phyloP scores from a whole-genome alignment of 192 early-diverging fungal species.

The Dissophora ornata region DNA sequence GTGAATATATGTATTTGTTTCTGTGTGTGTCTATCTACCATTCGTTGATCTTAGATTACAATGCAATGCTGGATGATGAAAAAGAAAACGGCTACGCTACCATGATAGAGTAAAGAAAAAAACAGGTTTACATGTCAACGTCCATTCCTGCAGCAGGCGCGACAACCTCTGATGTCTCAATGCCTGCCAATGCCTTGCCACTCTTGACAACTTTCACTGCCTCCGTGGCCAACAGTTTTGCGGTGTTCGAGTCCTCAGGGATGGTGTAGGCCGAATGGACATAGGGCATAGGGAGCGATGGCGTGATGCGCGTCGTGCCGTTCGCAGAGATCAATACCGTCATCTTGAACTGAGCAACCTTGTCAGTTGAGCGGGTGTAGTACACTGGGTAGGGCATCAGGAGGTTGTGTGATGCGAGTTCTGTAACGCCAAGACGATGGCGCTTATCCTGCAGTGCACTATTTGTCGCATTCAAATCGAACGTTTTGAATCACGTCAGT shows the following conservation, averaged over 20 bases:
- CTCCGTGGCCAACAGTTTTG: slow-evolving; percentile 52
- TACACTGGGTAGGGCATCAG: slow-evolving; percentile 74
- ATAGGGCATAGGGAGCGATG: slow-evolving; percentile 74
- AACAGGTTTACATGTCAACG: slow-evolving; percentile 39
- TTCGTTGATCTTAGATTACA: neutral
- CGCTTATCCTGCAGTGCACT: slow-evolving; percentile 56
- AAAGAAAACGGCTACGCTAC: neutral
- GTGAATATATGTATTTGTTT: too few species aligned
- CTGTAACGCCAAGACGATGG: slow-evolving; percentile 75
- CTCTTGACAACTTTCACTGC: slow-evolving; percentile 47
- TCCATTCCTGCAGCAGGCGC: slow-evolving; percentile 51
- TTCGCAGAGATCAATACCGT: slow-evolving; percentile 72
- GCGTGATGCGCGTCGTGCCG: slow-evolving; percentile 75
- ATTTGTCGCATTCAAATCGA: neutral
- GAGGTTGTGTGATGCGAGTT: slow-evolving; percentile 71
- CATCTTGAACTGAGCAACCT: slow-evolving; percentile 79
- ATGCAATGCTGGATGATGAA: slow-evolving; percentile 3
- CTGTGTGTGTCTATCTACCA: too few species aligned
- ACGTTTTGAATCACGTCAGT: neutral
- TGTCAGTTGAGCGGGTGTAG: slow-evolving; percentile 60
- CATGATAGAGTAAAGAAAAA: neutral
- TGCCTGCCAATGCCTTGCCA: slow-evolving; percentile 43
- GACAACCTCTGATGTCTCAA: slow-evolving; percentile 39
- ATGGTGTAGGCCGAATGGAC: slow-evolving; percentile 78
- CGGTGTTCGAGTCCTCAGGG: slow-evolving; percentile 48